These are phyloP conservation scores for Elsinoe necatrix DNA, from an alignment of 2,329 filamentous ascomycete genomes.

Conservation along the genomic window DNA sequence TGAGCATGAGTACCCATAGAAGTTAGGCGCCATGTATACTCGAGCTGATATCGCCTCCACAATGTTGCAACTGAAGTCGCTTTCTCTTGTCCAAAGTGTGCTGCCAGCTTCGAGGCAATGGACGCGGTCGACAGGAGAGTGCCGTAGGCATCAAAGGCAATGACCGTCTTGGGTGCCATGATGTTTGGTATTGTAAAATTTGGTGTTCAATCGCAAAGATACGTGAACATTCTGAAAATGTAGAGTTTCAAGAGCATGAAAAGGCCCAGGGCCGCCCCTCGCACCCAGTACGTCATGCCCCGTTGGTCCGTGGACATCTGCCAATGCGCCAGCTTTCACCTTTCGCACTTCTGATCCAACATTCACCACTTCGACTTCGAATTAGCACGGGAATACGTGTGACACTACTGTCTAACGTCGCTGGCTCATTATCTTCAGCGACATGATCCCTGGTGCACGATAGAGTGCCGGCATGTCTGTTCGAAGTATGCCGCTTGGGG, in stretches of 20 bases:
- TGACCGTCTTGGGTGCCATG: slow-evolving; percentile 33
- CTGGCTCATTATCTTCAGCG: too few species aligned
- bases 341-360: not conserved
- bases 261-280: not conserved
- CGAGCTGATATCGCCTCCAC: slow-evolving; percentile 64
- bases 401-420: not conserved
- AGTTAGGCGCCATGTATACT: slow-evolving; percentile 69
- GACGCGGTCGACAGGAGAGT: slow-evolving; percentile 65
- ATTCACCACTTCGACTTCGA: too few species aligned
- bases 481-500: too few species aligned
- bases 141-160: slow-evolving; percentile 70
- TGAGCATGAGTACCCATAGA: slow-evolving; percentile 56
- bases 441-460: too few species aligned
- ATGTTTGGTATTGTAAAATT: not conserved
- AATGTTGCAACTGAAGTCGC: slow-evolving; percentile 49
- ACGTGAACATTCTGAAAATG: not conserved
- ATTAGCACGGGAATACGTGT: too few species aligned
- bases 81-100: slow-evolving; percentile 50
- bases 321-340: too few species aligned
- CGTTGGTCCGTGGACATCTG: not conserved
- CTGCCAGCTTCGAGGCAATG: slow-evolving; percentile 52
- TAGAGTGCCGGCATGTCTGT: too few species aligned
- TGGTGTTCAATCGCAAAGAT: not conserved
- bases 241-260: not conserved
- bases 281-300: not conserved